A percentile compares a stretch with the other conserved stretches of the same genome.
Evolutionary conservation across 768 basidiomycete species (phyloP).

Genomic region (Mycena rebaudengoi): DNA sequence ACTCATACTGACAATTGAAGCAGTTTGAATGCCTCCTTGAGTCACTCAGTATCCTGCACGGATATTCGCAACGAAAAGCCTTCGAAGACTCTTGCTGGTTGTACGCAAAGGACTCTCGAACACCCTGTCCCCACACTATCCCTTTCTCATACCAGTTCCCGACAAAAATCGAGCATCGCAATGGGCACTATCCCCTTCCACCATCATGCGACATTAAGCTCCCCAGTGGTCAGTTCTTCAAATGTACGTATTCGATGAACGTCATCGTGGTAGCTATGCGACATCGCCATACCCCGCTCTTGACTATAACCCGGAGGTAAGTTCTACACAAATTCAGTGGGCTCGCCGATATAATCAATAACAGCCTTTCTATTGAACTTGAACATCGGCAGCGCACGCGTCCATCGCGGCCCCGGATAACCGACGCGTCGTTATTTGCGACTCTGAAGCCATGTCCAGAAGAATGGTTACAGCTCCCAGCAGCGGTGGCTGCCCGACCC

Average conservation of each 20-base stretch:
- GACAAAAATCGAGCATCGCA: conserved; percentile 1
- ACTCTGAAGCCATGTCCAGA: conserved; percentile 5
- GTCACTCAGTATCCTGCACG: conserved; percentile 5
- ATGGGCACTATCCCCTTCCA: conserved; percentile 3
- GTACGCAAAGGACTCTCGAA: background rate
- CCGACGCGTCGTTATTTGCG: background rate
- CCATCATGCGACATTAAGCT: conserved; percentile 20
- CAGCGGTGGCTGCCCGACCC: background rate
- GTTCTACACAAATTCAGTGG: background rate
- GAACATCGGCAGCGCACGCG: conserved; percentile 17
- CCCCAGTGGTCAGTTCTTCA: conserved; percentile 5
- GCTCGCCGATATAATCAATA: background rate
- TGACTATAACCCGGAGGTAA: conserved; percentile 12
- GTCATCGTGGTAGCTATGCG: background rate
- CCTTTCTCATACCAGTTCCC: conserved; percentile 16
- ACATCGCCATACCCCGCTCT: conserved; percentile 1
- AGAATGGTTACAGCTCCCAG: conserved; percentile 17
- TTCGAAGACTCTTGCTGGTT: background rate
- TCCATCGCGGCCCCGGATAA: conserved; percentile 2
- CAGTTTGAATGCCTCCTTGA: conserved; percentile 18
- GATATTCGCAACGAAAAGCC: background rate
- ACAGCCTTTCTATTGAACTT: conserved; percentile 15
- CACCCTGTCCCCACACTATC: conserved; percentile 1
- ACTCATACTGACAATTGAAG: background rate
- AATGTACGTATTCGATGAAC: conserved; percentile 17